Percentiles rank a stretch among this genome's conserved stretches.
These are phyloP conservation scores for Marsdenia floribunda DNA, from an alignment of 257 asterid genomes.

Conservation along the genomic window DNA sequence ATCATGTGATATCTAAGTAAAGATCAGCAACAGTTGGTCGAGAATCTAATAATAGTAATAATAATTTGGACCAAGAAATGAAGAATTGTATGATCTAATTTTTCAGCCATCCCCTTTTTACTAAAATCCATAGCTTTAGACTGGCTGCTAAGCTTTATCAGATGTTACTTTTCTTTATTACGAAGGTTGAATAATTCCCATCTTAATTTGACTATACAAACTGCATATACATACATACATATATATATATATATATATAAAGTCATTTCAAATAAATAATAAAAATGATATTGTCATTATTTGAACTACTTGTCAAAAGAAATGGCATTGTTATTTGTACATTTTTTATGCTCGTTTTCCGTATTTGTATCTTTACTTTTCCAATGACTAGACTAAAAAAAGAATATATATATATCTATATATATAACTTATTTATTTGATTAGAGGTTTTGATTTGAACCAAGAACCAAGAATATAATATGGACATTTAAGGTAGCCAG, in stretches of 20 bases:
- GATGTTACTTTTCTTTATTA: slow-evolving; percentile 2
- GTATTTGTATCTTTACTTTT: not conserved
- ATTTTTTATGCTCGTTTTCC: not conserved
- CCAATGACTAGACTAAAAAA: not conserved
- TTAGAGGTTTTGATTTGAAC: not conserved
- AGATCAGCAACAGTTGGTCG: not conserved
- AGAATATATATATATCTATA: not conserved
- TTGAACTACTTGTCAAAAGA: not conserved
- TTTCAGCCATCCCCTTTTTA: not conserved
- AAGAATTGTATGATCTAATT: not conserved
- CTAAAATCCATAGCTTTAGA: not conserved
- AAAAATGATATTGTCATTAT: not conserved
- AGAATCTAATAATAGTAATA: not conserved
- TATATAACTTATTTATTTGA: too few species aligned
- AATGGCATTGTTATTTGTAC: not conserved
- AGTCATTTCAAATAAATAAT: not conserved
- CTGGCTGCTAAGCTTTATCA: not conserved
- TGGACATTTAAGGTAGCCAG: not conserved
- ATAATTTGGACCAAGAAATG: not conserved
- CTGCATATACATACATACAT: not conserved
- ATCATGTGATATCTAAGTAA: not conserved
- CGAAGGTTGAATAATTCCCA: not conserved
- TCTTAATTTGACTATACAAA: not conserved
- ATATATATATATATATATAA: too few species aligned
- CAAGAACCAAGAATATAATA: not conserved